Evolutionary conservation across 495 filamentous ascomycete genomes (phyloP).

Genomic region (Clohesyomyces aquaticus): DNA sequence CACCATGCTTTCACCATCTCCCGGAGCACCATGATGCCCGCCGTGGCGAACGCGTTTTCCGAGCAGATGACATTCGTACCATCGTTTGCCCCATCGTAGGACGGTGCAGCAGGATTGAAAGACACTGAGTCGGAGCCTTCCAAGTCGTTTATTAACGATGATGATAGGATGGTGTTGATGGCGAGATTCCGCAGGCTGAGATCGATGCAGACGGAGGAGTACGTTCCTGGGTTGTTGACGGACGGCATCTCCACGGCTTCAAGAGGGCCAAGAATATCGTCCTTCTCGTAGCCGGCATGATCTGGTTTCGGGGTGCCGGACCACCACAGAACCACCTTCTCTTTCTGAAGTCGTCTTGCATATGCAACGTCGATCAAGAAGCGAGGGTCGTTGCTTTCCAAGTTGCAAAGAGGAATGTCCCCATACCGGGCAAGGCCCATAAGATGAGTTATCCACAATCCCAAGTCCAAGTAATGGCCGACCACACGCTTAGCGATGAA

Average conservation of each 20-base stretch:
- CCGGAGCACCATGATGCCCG: constrained; percentile 82
- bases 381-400: constrained; percentile 89
- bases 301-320: constrained; percentile 82
- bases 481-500: constrained; percentile 86
- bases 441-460: constrained; percentile 88
- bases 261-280: constrained; percentile 80
- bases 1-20: constrained; percentile 99
- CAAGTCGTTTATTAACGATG: constrained; percentile 94
- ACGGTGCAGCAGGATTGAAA: constrained; percentile 74
- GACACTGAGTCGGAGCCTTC: constrained; percentile 82
- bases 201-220: constrained; percentile 96
- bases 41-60: constrained; percentile 90
- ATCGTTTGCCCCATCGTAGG: constrained; percentile 60
- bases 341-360: constrained; percentile 84
- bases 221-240: constrained; percentile 89
- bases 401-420: constrained; percentile 90
- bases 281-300: constrained; percentile 93
- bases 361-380: constrained; percentile 97
- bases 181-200: constrained; percentile 90
- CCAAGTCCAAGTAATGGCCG: constrained; percentile 85
- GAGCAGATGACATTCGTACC: constrained; percentile 75
- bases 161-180: constrained; percentile 97
- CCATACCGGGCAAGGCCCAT: constrained; percentile 87
- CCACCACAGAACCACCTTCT: constrained; percentile 99
- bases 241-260: constrained; percentile 94